Evolutionary conservation across 805 yeast species (phyloP).

Genomic region (Suhomyces tanzawaensis): DNA sequence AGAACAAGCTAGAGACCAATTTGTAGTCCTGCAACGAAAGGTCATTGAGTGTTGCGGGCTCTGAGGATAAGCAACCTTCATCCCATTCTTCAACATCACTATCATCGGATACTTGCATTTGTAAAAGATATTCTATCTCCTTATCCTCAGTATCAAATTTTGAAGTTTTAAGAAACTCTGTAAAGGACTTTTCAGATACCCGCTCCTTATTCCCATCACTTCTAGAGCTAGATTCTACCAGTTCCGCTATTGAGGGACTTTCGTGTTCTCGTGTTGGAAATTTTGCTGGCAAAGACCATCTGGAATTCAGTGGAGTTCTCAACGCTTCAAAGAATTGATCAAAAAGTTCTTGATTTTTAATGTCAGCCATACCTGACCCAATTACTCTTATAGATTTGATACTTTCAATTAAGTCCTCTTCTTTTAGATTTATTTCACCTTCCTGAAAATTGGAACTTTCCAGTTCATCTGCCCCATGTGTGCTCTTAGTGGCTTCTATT

Average conservation of each 20-base stretch:
- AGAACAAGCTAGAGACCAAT: conserved; percentile 14
- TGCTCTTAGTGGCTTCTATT: background rate
- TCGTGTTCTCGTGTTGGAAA: too few species aligned
- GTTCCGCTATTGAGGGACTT: too few species aligned
- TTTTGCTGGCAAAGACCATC: too few species aligned
- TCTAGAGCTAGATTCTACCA: too few species aligned
- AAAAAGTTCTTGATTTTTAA: background rate
- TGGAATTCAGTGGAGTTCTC: background rate
- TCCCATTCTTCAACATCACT: conserved; percentile 16
- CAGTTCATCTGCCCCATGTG: background rate
- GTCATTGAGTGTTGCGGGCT: background rate
- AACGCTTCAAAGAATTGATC: background rate
- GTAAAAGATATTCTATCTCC: conserved; percentile 17
- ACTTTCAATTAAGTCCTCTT: background rate
- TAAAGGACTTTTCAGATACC: background rate
- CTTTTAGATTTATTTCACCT: too few species aligned
- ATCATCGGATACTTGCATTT: conserved; percentile 30
- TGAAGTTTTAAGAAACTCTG: conserved; percentile 15
- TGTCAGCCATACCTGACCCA: background rate
- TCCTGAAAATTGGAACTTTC: background rate
- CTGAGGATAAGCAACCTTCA: background rate
- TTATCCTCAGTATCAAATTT: background rate
- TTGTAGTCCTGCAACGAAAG: conserved; percentile 12
- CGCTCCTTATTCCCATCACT: background rate
- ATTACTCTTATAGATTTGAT: background rate